Base-by-base conservation (phyloP, 2,329 filamentous ascomycete species). In the Epichloe sylvatica region DNA sequence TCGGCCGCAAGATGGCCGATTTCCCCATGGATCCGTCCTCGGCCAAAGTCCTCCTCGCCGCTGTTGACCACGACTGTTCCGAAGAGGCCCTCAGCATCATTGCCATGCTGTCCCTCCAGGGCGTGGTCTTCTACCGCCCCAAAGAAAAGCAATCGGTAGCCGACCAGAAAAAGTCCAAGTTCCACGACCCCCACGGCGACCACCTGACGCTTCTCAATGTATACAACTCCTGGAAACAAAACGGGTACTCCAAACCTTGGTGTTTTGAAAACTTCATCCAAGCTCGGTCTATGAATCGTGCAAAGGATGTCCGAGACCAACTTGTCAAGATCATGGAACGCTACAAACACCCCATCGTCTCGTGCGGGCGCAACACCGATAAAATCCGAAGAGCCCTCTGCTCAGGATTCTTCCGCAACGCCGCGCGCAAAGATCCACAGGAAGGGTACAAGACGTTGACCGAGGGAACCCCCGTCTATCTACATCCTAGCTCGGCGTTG, bases 241-340 rank as follows among this genome's bases (percentile, higher is more conserved):
- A 81, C 54, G 83, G 83, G 6, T 94, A 80, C 68, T 85, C 81
- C 46, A 86, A 81, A 51, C 82, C 90, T 0, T 98, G 92, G 92
- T 97, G 92, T 63, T 91, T 88, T 57, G 94, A 98, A 62, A 96
- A 98, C 67, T 98, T 94, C 64, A 92, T 98, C 63, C 90, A 97
- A 63, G 89, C 88, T 4, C 80, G 90, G 2, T 83, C 82, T 35
- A 95, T 98, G 78, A 79, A 81, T 51, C 83, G 91, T 11, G 90
- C 88, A 9, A 86, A 91, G 64, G 92, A 98, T 63, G 89, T 98
- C 0, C 81, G 92, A 17, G 84, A 94, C 53, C 92, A 98, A 66
- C 76, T 98, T 3, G 79, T 91, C 48, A 86, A 86, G 58, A 97
- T 98, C 65, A 94, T 98, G 84, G 80, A 92, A 50, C 81, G 92